Percentiles rank a stretch among this genome's conserved stretches.
Conservation (phyloP, 2,329 filamentous ascomycete species). For the Neofusicoccum sp. region DNA sequence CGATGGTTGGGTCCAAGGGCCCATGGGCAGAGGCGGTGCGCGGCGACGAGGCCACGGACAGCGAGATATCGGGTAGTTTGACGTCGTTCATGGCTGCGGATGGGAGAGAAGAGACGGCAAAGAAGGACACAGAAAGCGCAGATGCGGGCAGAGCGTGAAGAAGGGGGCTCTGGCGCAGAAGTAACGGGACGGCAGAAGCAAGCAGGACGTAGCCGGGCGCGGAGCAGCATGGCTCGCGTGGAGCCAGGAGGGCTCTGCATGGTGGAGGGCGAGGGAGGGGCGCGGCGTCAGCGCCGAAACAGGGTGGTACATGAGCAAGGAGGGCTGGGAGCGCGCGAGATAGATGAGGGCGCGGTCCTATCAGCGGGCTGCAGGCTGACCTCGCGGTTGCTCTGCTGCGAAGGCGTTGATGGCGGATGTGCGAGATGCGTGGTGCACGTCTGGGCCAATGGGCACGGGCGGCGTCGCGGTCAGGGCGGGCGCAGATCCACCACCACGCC, state of each 20-base stretch:
- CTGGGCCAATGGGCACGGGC: not conserved
- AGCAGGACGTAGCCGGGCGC: too few species aligned
- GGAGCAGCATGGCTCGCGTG: too few species aligned
- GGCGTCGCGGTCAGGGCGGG: too few species aligned
- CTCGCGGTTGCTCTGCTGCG: not conserved
- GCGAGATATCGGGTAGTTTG: conserved; percentile 3
- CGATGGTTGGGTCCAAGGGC: conserved; percentile 27
- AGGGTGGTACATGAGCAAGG: not conserved
- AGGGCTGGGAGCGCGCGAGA: not conserved
- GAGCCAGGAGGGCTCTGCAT: not conserved
- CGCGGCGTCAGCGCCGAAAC: conserved; percentile 3
- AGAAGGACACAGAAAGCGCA: too few species aligned
- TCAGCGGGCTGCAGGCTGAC: not conserved
- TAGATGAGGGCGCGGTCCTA: not conserved
- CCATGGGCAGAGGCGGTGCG: conserved; percentile 3
- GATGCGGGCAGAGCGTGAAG: too few species aligned
- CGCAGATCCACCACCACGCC: too few species aligned
- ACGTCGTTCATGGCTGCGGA: not conserved
- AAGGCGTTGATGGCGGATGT: not conserved
- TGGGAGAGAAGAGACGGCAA: too few species aligned
- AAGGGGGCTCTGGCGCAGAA: too few species aligned
- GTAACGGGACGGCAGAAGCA: not conserved
- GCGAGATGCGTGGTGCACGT: not conserved
- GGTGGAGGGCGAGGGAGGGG: not conserved
- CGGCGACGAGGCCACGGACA: not conserved